Percentiles rank a stretch among this genome's conserved stretches.
phyloP scores from a whole-genome alignment of 2,329 filamentous ascomycete genomes.

The Monosporascus sp. region DNA sequence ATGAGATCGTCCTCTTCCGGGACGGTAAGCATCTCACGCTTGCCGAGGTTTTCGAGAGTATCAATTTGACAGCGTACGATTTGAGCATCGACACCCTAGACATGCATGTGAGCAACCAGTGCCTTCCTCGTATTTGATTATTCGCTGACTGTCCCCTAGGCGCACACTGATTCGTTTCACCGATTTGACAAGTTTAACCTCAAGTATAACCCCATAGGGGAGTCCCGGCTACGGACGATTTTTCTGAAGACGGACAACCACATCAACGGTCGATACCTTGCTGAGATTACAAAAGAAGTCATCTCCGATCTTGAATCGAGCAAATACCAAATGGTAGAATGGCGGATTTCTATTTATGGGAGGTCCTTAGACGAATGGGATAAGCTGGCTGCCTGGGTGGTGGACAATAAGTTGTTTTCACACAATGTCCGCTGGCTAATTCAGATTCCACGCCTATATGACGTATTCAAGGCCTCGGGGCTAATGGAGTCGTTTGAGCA shows the following conservation, averaged over 20 bases:
- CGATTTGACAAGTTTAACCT: constrained; percentile 99
- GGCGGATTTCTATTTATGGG: constrained; percentile 97
- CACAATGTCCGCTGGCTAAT: constrained; percentile 97
- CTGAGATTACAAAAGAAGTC: constrained; percentile 97
- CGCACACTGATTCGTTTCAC: constrained; percentile 96
- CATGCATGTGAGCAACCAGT: constrained; percentile 72
- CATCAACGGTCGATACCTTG: constrained; percentile 90
- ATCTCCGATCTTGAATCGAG: constrained; percentile 95
- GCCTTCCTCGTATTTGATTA: background rate
- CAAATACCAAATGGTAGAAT: constrained; percentile 99
- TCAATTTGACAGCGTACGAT: constrained; percentile 95
- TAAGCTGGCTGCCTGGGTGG: constrained; percentile 92
- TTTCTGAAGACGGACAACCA: constrained; percentile 99
- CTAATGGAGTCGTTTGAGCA: constrained; percentile 88
- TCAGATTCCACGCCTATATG: constrained; percentile 88
- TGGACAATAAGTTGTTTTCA: constrained; percentile 96
- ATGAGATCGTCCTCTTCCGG: constrained; percentile 87
- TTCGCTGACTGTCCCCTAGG: constrained; percentile 40
- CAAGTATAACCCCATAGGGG: constrained; percentile 96
- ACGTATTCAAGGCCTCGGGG: constrained; percentile 87
- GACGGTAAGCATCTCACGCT: constrained; percentile 90
- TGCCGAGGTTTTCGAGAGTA: constrained; percentile 91
- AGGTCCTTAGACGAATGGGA: constrained; percentile 93
- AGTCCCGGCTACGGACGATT: constrained; percentile 93
- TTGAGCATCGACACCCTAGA: constrained; percentile 96